Evolutionary conservation across 2,329 filamentous ascomycete species (phyloP), one percentile per base, ranked within the genome.

Genomic region (Paraphaeosphaeria minitans): DNA sequence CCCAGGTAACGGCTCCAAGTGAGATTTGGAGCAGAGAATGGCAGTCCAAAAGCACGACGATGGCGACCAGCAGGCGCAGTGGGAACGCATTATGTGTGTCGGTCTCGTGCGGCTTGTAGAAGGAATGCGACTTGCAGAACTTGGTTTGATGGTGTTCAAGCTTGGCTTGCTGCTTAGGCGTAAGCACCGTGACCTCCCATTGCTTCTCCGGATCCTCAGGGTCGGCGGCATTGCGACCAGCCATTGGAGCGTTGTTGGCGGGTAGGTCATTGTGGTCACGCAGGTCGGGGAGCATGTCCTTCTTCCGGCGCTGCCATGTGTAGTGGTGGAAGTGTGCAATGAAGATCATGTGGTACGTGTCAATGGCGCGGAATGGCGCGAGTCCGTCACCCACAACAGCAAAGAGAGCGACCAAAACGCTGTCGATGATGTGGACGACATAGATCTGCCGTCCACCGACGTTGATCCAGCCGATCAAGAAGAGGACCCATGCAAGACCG

Each of bases 91-190:
- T 83, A 72, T 96, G 92, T 0, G 92, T 96, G 35, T 86, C 82
- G 0, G 92, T 96, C 76, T 96, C 92, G 75, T 96, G 89, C 0
- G 92, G 91, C 69, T 93, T 93, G 81, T 96, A 96, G 76, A 94
- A 96, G 6, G 90, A 93, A 74, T 96, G 92, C 0, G 89, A 92
- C 66, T 89, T 92, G 70, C 89, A 84, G 69, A 95, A 90, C 69
- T 93, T 94, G 65, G 82, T 84, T 70, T 93, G 89, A 69, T 96
- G 92, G 71, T 95, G 88, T 52, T 88, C 83, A 10, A 96, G 83
- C 50, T 84, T 85, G 59, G 83, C 82, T 69, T 93, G 89, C 73
- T 95, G 89, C 59, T 84, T 77, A 6, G 75, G 77, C 0, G 81
- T 87, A 2, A 95, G 80, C 4, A 92, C 88, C 0, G 86, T 86